Conservation (phyloP, 2,329 filamentous ascomycete species). For the Hypoxylon sp. region DNA sequence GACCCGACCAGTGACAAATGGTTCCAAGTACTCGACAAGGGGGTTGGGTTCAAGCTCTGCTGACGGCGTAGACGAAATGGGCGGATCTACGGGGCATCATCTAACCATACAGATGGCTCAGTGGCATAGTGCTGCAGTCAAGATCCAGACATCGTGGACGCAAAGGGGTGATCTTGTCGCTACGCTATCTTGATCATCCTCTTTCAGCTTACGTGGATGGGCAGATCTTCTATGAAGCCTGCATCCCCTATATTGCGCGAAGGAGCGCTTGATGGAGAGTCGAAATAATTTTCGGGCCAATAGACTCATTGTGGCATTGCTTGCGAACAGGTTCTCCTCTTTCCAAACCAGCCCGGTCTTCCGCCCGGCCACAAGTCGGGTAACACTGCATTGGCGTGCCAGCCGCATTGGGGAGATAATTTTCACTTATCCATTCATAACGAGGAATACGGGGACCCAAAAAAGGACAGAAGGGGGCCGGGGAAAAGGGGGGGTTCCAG, state of each 20-base stretch:
- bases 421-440: constrained; percentile 25
- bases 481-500: neutral
- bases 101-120: neutral
- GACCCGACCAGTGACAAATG: constrained; percentile 11
- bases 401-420: constrained; percentile 28
- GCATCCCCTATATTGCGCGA: constrained; percentile 2
- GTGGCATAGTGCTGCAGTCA: constrained; percentile 5
- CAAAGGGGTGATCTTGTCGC: constrained; percentile 10
- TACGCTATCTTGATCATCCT: neutral
- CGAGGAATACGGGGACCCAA: constrained; percentile 2
- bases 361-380: constrained; percentile 33
- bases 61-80: constrained; percentile 1
- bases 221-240: constrained; percentile 20
- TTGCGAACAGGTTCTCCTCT: constrained; percentile 12
- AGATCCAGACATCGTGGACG: neutral
- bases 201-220: constrained; percentile 25
- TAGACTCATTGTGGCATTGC: constrained; percentile 10
- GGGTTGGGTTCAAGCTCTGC: constrained; percentile 1
- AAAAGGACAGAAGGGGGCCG: constrained; percentile 10
- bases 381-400: constrained; percentile 37
- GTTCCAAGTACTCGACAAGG: neutral
- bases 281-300: constrained; percentile 18
- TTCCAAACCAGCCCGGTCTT: constrained; percentile 9
- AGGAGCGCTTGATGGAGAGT: constrained; percentile 17
- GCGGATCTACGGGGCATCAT: constrained; percentile 3